Evolutionary conservation across 1,139 yeast species (phyloP), one percentile per base, ranked within the genome.

Genomic region (Blastobotrys buckinghamii): DNA sequence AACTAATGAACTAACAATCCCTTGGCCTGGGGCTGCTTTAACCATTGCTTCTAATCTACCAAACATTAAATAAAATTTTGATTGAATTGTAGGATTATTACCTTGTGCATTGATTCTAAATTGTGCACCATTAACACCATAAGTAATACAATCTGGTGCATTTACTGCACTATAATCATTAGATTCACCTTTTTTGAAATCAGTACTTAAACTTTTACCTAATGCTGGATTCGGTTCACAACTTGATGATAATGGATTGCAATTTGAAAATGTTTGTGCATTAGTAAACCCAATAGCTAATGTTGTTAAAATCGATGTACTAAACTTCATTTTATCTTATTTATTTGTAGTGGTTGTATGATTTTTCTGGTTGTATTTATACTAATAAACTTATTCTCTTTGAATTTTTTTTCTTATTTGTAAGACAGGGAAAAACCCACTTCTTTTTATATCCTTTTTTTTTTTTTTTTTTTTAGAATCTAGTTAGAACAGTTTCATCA

Each of bases 41-140:
- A 84, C 64, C 1, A 72, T 74, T 10, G 82, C 88, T 62, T 85
- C 94, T 26, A 87, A 77, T 57, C 79, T 79, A 50, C 96, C 96
- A 66, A 82, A 88, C 90, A 88, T 84, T 55, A 88, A 78, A 66
- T 86, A 86, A 64, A 84, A 86, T 53, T 83, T 76, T 13, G 95
- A 84, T 55, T 75, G 75, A 48, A 88, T 66, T 2, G 90, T 76
- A 15, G 96, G 96, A 60, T 84, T 82, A 60, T 86, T 92, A 49
- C 74, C 82, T 55, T 81, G 71, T 57, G 82, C 71, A 3, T 75
- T 69, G 48, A 89, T 67, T 1, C 81, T 75, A 54, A 89, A 66
- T 24, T 72, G 63, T n/a, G 82, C 68, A 7, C 96, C 97, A 32
- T 74, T 72, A n/a, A 66, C 66, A 43, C 55, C 55, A 47, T 68